Evolutionary conservation across 495 filamentous ascomycete species (phyloP), one percentile per base, ranked within the genome.

Genomic region (Lasiosphaeria hispida): DNA sequence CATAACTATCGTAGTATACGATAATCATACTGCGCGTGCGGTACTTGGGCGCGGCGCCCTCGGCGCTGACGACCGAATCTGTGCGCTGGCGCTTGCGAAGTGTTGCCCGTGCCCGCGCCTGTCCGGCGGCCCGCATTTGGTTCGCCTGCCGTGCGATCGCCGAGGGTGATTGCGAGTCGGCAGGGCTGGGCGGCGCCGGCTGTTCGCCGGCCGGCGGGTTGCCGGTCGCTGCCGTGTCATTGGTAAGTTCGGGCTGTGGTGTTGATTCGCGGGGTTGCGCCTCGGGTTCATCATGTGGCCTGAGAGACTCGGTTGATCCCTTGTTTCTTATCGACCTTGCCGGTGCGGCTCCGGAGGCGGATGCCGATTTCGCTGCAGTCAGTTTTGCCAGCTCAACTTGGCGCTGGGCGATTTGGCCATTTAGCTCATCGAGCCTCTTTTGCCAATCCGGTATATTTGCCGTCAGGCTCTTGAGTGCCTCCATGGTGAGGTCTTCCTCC

Each of bases 1-100:
- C 87, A 55, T 89, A 85, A 63, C 88, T 88, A 68, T 96, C 91
- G 69, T 96, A 96, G 69, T 92, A 89, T 41, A 96, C 87, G 30
- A 93, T 85, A 54, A 95, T 85, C 82, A 91, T 91, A 58, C 83
- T 85, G 53, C 88, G 82, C 10, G 83, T 86, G 54, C 89, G 85
- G 67, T 87, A 90, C 77, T 67, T 78, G 43, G 64, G 83, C 55
- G 63, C 74, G 62, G 48, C 71, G 60, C 60, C 65, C 57, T 82
- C 77, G 41, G 66, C 75, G 35, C 83, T 86, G 19, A 81, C 65
- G 57, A 85, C 71, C 7, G 85, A 87, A 10, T 79, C 78, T 9
- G 83, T 83, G 63, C 85, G 85, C 39, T 80, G 78, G 55, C 82
- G 80, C 66, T 74, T 80, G 64, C 68, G 72, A n/a, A 74, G 63